Percentiles rank a stretch among this genome's conserved stretches.
Conservation (phyloP, 148 eudicot species). For the Polygonum maritimum region DNA sequence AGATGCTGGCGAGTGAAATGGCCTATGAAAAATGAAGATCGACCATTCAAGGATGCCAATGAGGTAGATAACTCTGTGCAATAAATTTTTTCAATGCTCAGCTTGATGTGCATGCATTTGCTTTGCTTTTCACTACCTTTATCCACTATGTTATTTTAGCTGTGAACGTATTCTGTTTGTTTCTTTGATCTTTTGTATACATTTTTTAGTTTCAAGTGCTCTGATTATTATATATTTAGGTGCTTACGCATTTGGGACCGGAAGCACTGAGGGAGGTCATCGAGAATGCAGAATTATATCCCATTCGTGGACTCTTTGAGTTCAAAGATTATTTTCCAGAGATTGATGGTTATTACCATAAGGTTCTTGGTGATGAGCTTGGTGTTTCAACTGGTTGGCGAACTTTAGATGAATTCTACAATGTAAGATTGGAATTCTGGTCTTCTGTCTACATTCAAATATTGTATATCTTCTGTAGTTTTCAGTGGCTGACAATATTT, state of each 20-base stretch:
- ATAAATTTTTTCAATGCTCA: neutral
- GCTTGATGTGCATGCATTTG: neutral
- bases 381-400: slow-evolving; percentile 94
- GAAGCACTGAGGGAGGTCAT: slow-evolving; percentile 48
- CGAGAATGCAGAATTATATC: slow-evolving; percentile 78
- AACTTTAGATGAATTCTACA: slow-evolving; percentile 55
- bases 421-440: slow-evolving; percentile 37
- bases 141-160: neutral
- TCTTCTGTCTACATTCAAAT: slow-evolving; percentile 4
- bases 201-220: neutral
- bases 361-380: slow-evolving; percentile 55
- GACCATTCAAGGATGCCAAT: slow-evolving; percentile 77
- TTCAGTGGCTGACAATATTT: neutral
- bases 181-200: neutral
- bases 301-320: slow-evolving; percentile 64
- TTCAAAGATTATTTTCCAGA: slow-evolving; percentile 64
- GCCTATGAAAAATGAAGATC: slow-evolving; percentile 68
- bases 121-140: slow-evolving; percentile 3
- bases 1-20: slow-evolving; percentile 97
- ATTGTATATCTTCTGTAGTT: neutral
- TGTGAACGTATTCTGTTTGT: neutral
- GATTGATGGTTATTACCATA: slow-evolving; percentile 77
- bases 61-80: slow-evolving; percentile 40
- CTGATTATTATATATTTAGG: slow-evolving; percentile 27
- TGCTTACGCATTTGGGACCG: slow-evolving; percentile 73